phyloP scores from a whole-genome alignment of 805 yeast genomes.

The Barnettozyma sucrosica region DNA sequence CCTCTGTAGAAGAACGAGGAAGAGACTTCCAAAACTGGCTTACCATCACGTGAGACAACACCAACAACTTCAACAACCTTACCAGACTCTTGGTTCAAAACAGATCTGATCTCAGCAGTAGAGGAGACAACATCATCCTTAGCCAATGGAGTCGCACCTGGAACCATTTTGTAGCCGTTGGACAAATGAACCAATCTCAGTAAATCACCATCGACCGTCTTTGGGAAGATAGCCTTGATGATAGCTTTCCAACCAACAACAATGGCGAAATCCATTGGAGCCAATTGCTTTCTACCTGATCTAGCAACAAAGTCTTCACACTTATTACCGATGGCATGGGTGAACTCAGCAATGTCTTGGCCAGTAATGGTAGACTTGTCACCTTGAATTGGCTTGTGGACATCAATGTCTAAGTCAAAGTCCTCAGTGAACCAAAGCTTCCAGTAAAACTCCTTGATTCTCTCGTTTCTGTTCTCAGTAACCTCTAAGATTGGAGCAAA shows the following conservation, averaged over 20 bases:
- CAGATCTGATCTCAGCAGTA: constrained; percentile 80
- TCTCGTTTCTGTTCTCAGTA: constrained; percentile 82
- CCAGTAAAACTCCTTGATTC: constrained; percentile 98
- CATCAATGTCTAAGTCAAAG: constrained; percentile 59
- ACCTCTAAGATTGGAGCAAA: constrained; percentile 91
- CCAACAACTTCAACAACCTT: constrained; percentile 96
- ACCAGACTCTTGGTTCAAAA: constrained; percentile 86
- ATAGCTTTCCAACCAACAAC: constrained; percentile 98
- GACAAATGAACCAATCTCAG: constrained; percentile 91
- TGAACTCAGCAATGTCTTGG: constrained; percentile 81
- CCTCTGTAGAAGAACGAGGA: constrained; percentile 98
- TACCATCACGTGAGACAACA: constrained; percentile 66
- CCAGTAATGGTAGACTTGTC: constrained; percentile 61
- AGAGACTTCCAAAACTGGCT: constrained; percentile 87
- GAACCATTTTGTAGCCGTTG: constrained; percentile 87
- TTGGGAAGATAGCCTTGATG: constrained; percentile 97
- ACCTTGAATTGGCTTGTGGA: constrained; percentile 66
- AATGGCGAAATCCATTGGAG: constrained; percentile 99
- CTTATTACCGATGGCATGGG: constrained; percentile 95
- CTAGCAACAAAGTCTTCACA: constrained; percentile 93
- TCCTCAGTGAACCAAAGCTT: constrained; percentile 83
- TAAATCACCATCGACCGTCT: constrained; percentile 92
- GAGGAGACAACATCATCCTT: constrained; percentile 83
- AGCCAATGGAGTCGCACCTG: constrained; percentile 86
- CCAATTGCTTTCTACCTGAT: constrained; percentile 75